Evolutionary conservation across 2,329 filamentous ascomycete species (phyloP), one percentile per base, ranked within the genome.

Genomic region (Orbilia brochopaga): DNA sequence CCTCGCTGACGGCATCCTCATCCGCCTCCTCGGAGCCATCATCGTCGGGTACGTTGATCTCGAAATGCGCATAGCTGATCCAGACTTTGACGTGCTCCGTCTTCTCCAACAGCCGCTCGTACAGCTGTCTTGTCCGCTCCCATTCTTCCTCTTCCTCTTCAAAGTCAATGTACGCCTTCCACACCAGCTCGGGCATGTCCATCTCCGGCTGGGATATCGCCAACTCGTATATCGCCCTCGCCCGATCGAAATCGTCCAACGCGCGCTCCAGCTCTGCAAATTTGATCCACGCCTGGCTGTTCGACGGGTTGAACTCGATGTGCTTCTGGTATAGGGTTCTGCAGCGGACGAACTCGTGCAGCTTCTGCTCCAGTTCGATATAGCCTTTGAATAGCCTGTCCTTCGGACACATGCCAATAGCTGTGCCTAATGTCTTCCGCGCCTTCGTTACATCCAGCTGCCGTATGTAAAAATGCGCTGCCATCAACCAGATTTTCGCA

Each of bases 11-110:
- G 1, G 84, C 82, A 65, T 84, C 85, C 51, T 85, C 84, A 81
- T 88, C 81, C 19, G 85, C 82, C 1, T 83, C 83, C 8, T 84
- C 84, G 15, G 51, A 10, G 21, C 85, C 83, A 10, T 82, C 81
- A 11, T 83, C 85, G 65, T 96, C 92, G 50, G 92, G 91, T 0
- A 96, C 88, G 79, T 94, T 93, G 82, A 97, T 91, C 80, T 99
- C 94, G 78, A 99, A 97, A 79, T 95, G 90, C n/a, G 94, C 94
- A 81, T 93, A 99, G 79, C 90, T 93, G 80, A 94, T 96, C 94
- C 94, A 99, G 70, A 99, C 94, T 83, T 97, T 99, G 83, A 97
- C 92, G 78, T 99, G 94, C 78, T 94, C 89, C n/a, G 94, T 96
- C 86, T 95, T 97, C 77, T 91, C 84, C 48, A 99, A 85, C 11